Evolutionary conservation across 805 yeast species (phyloP), one percentile per base, ranked within the genome.

Genomic region (Zygotorulaspora danielsina): DNA sequence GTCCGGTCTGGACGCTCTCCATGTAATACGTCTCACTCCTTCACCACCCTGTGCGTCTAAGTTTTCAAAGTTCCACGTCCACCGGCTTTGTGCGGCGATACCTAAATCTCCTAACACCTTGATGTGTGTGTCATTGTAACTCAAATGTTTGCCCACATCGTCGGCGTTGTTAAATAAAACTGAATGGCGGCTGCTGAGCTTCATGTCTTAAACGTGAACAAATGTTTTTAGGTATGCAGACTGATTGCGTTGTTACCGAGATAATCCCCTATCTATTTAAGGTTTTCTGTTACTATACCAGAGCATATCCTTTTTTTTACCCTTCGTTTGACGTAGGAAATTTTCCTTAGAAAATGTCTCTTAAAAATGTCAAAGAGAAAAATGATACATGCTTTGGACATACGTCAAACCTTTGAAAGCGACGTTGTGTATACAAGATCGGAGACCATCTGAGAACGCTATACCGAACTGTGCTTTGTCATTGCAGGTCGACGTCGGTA

Each of bases 21-120:
- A 49, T n/a, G 51, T 49, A n/a, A 49, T 41, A 26, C 51, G 46
- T 25, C 16, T 19, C 19, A 19, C 12, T 13, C n/a, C 12, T 8
- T 9, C 31, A 13, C 6, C n/a, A 12, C 27, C 22, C 6, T 15
- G 19, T 13, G 19, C 34, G 17, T 12, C 12, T 17, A n/a, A 13
- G 19, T 6, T n/a, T 8, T 8, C 31, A 15, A 27, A n/a, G 4
- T 33, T 32, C 26, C 36, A 9, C 9, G 34, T 20, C 44, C 42
- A 46, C 28, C 58, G 41, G 17, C 38, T 43, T 28, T 55, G 61
- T 6, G 46, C 35, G 12, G 41, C 40, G 5, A 48, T 48, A 17
- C 33, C 37, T 7, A 41, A 25, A 12, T 38, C 45, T 1, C 54
- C 55, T 17, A 24, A 24, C 4, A 57, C 39, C 7, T 35, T 37